A percentile compares a stretch with the other conserved stretches of the same genome.
Conservation (phyloP, 2,329 filamentous ascomycete species). For the Aureobasidium mangrovei region DNA sequence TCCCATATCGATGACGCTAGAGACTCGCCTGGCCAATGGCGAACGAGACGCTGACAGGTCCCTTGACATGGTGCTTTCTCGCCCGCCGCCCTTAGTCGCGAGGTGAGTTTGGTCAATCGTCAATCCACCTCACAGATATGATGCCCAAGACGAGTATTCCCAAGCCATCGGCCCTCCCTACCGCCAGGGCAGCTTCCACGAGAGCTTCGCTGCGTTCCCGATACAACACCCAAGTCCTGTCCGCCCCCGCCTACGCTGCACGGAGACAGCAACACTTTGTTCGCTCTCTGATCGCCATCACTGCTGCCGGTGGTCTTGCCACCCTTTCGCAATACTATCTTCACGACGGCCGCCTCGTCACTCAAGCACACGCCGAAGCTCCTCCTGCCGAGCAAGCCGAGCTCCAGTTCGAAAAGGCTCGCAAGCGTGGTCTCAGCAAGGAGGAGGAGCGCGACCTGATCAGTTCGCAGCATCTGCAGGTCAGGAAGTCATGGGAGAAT, state of each 20-base stretch:
- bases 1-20: neutral
- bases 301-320: slow-evolving; percentile 35
- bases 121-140: neutral
- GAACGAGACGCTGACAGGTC: neutral
- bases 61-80: neutral
- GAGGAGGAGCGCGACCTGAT: slow-evolving; percentile 69
- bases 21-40: slow-evolving; percentile 4
- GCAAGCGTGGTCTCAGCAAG: slow-evolving; percentile 47
- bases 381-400: slow-evolving; percentile 41
- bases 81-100: neutral
- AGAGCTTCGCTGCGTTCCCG: slow-evolving; percentile 20
- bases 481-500: slow-evolving; percentile 69
- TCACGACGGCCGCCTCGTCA: slow-evolving; percentile 30
- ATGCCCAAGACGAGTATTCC: slow-evolving; percentile 6
- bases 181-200: slow-evolving; percentile 17
- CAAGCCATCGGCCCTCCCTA: neutral
- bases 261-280: slow-evolving; percentile 39
- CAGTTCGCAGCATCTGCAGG: slow-evolving; percentile 79
- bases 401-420: slow-evolving; percentile 59
- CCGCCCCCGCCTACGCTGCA: slow-evolving; percentile 29
- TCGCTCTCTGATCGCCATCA: slow-evolving; percentile 35
- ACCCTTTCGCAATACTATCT: slow-evolving; percentile 37
- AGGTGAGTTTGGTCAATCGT: neutral
- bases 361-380: slow-evolving; percentile 40
- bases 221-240: slow-evolving; percentile 16